Percentiles rank a stretch among this genome's conserved stretches.
These are phyloP conservation scores for Trametes cinnabarina DNA, from an alignment of 768 basidiomycete species.

Conservation along the genomic window DNA sequence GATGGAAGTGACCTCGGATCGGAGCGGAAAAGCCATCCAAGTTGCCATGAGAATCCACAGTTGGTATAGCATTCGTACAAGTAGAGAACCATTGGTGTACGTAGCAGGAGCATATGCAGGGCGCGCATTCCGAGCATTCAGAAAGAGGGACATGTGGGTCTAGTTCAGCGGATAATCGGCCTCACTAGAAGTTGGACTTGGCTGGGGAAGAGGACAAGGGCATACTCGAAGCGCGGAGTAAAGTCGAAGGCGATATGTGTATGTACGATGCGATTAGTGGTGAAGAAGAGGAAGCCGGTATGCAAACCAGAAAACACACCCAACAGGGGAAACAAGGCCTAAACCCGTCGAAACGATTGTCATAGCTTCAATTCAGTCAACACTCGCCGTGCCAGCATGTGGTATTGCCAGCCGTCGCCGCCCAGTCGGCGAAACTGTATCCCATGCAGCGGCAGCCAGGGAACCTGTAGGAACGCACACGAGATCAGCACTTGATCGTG, in stretches of 20 bases:
- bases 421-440: slow-evolving; percentile 90
- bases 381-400: slow-evolving; percentile 88
- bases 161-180: slow-evolving; percentile 14
- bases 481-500: slow-evolving; percentile 7
- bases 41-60: slow-evolving; percentile 3
- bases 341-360: slow-evolving; percentile 18
- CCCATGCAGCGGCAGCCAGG: slow-evolving; percentile 89
- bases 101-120: slow-evolving; percentile 24
- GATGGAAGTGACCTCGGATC: not conserved
- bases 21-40: not conserved
- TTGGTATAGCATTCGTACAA: slow-evolving; percentile 27
- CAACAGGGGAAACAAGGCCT: slow-evolving; percentile 9
- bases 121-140: slow-evolving; percentile 18
- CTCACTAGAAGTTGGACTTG: slow-evolving; percentile 16
- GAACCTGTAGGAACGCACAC: slow-evolving; percentile 54
- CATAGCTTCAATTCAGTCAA: slow-evolving; percentile 85
- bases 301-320: slow-evolving; percentile 5
- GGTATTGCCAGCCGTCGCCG: slow-evolving; percentile 96
- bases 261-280: slow-evolving; percentile 18
- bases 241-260: slow-evolving; percentile 6
- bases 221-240: slow-evolving; percentile 3
- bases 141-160: slow-evolving; percentile 15
- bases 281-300: not conserved
- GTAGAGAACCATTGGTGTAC: slow-evolving; percentile 12
- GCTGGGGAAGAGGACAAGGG: not conserved